Percentiles rank a stretch among this genome's conserved stretches.
phyloP scores from a whole-genome alignment of 257 asterid genomes.

The Nyctanthes arbortristis region DNA sequence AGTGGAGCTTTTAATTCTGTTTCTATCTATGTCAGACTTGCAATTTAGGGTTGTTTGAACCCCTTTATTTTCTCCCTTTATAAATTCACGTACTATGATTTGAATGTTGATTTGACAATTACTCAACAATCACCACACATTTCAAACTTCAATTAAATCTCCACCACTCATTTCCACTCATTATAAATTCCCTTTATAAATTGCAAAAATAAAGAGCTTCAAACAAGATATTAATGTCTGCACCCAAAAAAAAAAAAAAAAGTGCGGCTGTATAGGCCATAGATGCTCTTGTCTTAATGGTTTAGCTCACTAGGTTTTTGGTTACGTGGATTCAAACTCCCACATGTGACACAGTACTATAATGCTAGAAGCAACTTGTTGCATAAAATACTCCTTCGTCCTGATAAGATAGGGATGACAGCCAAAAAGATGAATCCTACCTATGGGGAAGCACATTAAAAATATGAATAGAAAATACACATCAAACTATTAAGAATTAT shows the following conservation, averaged over 20 bases:
- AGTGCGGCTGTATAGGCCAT: neutral
- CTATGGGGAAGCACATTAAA: neutral
- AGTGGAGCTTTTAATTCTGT: neutral
- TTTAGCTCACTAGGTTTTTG: neutral
- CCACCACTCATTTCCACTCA: no score
- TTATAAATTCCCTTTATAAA: no score
- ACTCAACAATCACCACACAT: no score
- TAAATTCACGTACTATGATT: no score
- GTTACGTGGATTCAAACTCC: neutral
- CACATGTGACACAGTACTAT: neutral
- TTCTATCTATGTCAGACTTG: neutral
- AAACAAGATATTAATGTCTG: no score
- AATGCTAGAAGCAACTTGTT: neutral
- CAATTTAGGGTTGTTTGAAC: no score
- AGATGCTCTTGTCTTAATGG: neutral
- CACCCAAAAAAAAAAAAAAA: no score
- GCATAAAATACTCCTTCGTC: neutral
- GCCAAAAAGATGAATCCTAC: neutral
- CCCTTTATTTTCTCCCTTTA: no score
- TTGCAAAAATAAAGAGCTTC: no score
- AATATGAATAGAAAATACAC: neutral
- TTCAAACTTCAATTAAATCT: no score
- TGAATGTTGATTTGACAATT: no score
- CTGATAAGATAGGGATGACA: neutral
- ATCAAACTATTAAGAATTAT: constrained; percentile 4